phyloP scores from a whole-genome alignment of 768 basidiomycete genomes.

The Rhodocollybia butyracea region DNA sequence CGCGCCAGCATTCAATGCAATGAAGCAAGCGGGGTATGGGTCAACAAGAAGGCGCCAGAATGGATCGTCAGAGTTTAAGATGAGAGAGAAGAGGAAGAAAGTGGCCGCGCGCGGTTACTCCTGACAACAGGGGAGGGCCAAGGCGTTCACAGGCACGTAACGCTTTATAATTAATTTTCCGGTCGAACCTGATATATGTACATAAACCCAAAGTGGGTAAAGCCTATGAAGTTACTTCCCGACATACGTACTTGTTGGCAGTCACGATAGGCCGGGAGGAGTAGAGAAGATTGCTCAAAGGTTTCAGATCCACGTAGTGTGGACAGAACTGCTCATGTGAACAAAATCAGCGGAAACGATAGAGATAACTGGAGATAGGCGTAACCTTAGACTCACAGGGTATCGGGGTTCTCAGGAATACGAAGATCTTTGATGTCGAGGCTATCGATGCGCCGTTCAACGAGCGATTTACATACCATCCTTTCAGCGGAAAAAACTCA shows the following conservation, averaged over 20 bases:
- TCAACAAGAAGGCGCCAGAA: not conserved
- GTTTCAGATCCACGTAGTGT: constrained; percentile 8
- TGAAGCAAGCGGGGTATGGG: not conserved
- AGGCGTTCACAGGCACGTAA: not conserved
- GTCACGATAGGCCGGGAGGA: not conserved
- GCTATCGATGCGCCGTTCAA: not conserved
- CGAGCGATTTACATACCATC: not conserved
- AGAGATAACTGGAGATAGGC: not conserved
- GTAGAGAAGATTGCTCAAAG: not conserved
- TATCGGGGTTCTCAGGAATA: not conserved
- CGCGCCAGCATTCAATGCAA: constrained; percentile 9
- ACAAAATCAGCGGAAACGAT: not conserved
- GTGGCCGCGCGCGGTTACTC: not conserved
- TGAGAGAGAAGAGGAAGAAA: not conserved
- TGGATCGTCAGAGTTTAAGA: constrained; percentile 1
- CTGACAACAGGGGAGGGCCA: constrained; percentile 1
- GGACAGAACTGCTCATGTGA: not conserved
- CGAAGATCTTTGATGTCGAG: not conserved
- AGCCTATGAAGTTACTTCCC: not conserved
- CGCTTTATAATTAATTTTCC: constrained; percentile 1
- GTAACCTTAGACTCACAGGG: not conserved
- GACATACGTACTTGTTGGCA: not conserved
- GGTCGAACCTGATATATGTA: not conserved
- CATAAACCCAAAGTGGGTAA: constrained; percentile 3
- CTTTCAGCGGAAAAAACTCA: no score